Base-by-base conservation (phyloP, 257 asterid genomes). In the Knoxia roxburghii region DNA sequence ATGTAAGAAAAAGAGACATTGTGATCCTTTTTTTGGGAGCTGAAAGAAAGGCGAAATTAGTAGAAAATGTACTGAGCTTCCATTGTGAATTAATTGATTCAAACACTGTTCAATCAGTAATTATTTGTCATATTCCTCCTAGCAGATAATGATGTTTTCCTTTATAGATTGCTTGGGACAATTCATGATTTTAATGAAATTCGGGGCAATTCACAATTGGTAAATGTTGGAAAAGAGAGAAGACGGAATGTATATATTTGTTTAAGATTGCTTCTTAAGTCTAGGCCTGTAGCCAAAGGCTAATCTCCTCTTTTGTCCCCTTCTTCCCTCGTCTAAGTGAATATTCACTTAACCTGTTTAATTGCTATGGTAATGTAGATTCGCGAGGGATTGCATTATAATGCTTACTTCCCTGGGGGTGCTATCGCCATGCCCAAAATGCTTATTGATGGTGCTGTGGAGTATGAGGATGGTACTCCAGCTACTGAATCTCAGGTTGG, bases 341-440 rank as follows among this genome's bases (percentile, higher is more conserved):
- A 46, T 45, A 41, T 17, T n/a, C n/a, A n/a, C n/a, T n/a, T n/a
- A n/a, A n/a, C n/a, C 23, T 4, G 24, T 24, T 51, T 62, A 59
- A 46, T 69, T 70, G 76, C 46, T 37, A 37, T 37, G 9, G 41
- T 69, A 23, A 33, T 77, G 27, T 75, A 88, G 95, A 88, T 88
- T 68, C 83, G 95, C 60, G 95, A 88, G 51, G 95, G 95, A 39
- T 70, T 88, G 82, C 93, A 88, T 72, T 88, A 88, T 61, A 88
- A 88, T 57, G 86, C 95, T 26, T 88, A 88, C 82, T 88, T 88
- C 80, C 92, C 95, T 68, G 95, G 95, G 6, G 95, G 93, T 72
- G 88, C 95, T 65, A 88, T 88, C 72, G 95, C 95, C 39, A 88
- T 88, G 92, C 95, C 95, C 60, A 82, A 88, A 81, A 88, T 88